Conservation (phyloP, 225 moss, liverwort and hornwort species). For the Polytrichum commune region DNA sequence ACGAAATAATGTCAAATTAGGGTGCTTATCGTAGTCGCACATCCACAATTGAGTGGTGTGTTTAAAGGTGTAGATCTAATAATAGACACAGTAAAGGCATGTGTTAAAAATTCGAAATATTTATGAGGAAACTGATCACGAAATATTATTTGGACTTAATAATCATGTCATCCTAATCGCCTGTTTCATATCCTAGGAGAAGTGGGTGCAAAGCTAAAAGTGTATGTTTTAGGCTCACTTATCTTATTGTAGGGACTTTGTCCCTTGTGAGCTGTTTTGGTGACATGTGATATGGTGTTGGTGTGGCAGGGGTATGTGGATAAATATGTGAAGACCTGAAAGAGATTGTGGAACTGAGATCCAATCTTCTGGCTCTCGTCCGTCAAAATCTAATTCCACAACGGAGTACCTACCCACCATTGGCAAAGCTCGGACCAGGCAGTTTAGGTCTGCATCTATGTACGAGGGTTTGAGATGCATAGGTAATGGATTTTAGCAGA, state of each 20-base stretch:
- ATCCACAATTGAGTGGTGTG: no score
- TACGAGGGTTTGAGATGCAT: conserved; percentile 18
- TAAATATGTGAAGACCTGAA: conserved; percentile 70
- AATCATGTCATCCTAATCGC: no score
- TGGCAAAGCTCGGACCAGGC: conserved; percentile 15
- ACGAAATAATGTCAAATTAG: no score
- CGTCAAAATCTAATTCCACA: conserved; percentile 14
- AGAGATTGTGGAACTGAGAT: background rate
- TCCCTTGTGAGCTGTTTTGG: background rate
- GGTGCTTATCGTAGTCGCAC: no score
- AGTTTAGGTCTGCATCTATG: conserved; percentile 28
- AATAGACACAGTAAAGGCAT: no score
- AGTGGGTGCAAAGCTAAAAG: background rate
- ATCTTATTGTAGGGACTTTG: background rate
- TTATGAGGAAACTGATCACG: no score
- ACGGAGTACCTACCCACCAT: conserved; percentile 22
- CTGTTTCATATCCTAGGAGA: background rate
- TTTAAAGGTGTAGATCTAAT: no score
- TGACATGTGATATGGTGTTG: background rate
- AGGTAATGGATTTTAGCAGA: conserved; percentile 22
- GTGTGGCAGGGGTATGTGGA: conserved; percentile 81
- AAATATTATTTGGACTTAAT: no score
- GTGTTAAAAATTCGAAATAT: no score
- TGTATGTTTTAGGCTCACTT: background rate
- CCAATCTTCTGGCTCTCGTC: conserved; percentile 15